These are phyloP conservation scores for Dichotomocladium elegans DNA, from an alignment of 371 early-diverging fungal genomes.

Conservation along the genomic window DNA sequence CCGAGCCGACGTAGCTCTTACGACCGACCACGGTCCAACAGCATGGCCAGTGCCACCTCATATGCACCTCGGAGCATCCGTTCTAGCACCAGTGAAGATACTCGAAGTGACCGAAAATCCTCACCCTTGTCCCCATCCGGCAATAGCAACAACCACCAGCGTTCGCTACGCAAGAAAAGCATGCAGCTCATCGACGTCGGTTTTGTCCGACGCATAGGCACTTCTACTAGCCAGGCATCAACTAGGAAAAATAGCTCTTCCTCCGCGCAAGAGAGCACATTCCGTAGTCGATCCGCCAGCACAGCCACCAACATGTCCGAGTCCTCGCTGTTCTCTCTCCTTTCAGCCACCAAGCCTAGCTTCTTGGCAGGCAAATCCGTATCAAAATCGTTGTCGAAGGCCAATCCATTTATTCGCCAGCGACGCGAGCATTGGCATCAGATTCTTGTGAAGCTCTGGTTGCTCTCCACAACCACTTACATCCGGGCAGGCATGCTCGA, in stretches of 20 bases:
- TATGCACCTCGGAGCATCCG: not conserved
- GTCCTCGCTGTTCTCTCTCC: not conserved
- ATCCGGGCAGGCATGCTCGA: constrained; percentile 51
- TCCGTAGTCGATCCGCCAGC: not conserved
- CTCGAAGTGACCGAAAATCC: constrained; percentile 4
- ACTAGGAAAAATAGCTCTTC: not conserved
- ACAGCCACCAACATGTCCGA: not conserved
- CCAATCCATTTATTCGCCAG: constrained; percentile 12
- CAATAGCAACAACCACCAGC: not conserved
- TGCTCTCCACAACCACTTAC: constrained; percentile 58
- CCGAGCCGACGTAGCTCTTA: not conserved
- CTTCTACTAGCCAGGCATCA: not conserved
- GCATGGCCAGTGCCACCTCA: not conserved
- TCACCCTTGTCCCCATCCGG: not conserved
- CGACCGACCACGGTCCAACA: constrained; percentile 1
- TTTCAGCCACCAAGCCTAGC: not conserved
- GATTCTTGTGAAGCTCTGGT: constrained; percentile 42
- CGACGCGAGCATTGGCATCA: constrained; percentile 24
- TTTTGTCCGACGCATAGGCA: constrained; percentile 13
- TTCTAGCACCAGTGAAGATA: constrained; percentile 11
- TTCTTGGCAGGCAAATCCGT: not conserved
- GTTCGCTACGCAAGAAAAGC: constrained; percentile 16
- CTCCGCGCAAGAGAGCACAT: too few relatives aligned
- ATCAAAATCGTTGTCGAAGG: constrained; percentile 1
- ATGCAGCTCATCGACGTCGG: constrained; percentile 16